Evolutionary conservation across 441 rosid genomes (phyloP), one percentile per base, ranked within the genome.

Genomic region (Aquilaria agallochum): DNA sequence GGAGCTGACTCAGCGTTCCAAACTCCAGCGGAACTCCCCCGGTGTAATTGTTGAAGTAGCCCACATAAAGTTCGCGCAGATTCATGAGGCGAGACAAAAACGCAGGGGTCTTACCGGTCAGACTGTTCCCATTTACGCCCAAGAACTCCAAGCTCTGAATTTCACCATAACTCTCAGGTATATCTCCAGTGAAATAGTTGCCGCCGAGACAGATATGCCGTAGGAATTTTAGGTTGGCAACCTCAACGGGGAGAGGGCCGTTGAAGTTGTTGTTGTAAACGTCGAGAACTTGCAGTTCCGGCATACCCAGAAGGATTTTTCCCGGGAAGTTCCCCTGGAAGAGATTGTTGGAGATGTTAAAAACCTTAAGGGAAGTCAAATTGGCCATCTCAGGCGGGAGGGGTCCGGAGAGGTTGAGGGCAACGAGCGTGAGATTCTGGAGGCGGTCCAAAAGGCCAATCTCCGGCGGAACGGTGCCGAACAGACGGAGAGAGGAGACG

Each of bases 1-100:
- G 69, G 11, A 93, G 93, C 3, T 71, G 73, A 27, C 78, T 68
- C 65, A 93, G 63, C 9, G 50, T 58, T 1, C 98, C 97, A 42
- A 90, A 90, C 65, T 83, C 96, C n/a, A 82, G 79, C 0, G 98
- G 97, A 55, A 93, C 74, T 7, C 81, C 87, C 3, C 98, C 89
- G 7, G 62, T 64, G 60, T 79, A 93, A 11, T 12, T 30, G 74
- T 79, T 90, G 62, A 0, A 90, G 56, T 90, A 92, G 1, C 98
- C 98, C 1, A 90, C 2, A 27, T 67, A 85, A 71, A 92, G 50
- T 32, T 59, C 67, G 71, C 31, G 72, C 0, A 90, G 83, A 11
- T 86, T 93, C 68, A 78, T 85, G 48, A 93, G 74, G 45, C 76
- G 74, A 2, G 84, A 70, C 47, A 93, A 74, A 71, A 80, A 80